These are phyloP conservation scores for Epichloe gansuensis DNA, from an alignment of 2,329 filamentous ascomycete genomes.

Conservation along the genomic window DNA sequence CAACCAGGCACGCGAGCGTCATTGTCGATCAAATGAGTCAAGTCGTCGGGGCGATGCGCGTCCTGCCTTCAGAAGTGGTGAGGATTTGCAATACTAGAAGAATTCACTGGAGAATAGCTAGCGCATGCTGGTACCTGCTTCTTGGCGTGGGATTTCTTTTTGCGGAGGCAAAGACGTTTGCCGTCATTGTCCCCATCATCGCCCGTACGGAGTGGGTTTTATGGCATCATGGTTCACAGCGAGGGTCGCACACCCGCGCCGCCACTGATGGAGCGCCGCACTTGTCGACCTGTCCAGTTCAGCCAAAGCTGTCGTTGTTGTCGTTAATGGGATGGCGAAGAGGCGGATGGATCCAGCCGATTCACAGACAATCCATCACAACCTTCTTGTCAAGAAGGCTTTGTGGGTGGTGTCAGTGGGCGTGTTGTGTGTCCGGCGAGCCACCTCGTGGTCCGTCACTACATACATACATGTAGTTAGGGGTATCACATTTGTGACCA, in stretches of 20 bases:
- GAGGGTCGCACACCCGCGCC: neutral
- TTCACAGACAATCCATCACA: too few relatives aligned
- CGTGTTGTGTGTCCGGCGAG: too few relatives aligned
- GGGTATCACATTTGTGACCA: too few relatives aligned
- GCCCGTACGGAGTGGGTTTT: neutral
- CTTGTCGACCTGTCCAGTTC: neutral
- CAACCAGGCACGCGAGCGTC: neutral
- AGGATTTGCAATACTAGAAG: neutral
- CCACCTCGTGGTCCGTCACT: too few relatives aligned
- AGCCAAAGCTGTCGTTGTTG: too few relatives aligned
- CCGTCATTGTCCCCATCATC: neutral
- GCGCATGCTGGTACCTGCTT: conserved; percentile 1
- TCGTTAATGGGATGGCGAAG: too few relatives aligned
- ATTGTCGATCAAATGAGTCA: conserved; percentile 1
- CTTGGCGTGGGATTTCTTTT: neutral
- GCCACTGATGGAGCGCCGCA: neutral
- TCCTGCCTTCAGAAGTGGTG: neutral
- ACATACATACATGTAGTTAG: too few relatives aligned
- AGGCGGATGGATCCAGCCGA: too few relatives aligned
- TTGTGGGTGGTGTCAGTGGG: too few relatives aligned
- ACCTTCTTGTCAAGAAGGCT: too few relatives aligned
- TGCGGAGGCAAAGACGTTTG: neutral
- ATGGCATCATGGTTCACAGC: neutral
- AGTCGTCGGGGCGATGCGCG: neutral
- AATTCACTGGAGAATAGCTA: neutral